Conservation (phyloP, 2,329 filamentous ascomycete species). For the Venturia carpophila region DNA sequence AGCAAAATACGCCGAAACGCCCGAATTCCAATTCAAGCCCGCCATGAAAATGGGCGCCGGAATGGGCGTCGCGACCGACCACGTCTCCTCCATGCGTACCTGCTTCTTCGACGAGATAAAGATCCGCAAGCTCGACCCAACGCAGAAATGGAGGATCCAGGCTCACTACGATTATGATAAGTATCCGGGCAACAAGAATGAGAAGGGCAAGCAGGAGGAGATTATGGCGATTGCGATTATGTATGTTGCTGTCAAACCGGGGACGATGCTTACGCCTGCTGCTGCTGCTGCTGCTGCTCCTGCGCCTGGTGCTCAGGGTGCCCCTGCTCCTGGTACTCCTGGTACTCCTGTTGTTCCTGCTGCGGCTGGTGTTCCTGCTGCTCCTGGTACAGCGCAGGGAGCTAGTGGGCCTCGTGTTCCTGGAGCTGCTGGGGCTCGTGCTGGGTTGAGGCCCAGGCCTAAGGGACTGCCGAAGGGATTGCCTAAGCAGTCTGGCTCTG, state of each 20-base stretch:
- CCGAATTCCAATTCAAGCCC: neutral
- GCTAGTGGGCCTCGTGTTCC: no score
- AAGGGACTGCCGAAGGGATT: neutral
- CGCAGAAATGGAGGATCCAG: constrained; percentile 15
- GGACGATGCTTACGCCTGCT: neutral
- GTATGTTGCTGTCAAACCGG: constrained; percentile 15
- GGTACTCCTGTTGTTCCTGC: no score
- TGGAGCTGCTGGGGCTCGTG: neutral
- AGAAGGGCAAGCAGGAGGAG: constrained; percentile 4
- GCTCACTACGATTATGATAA: constrained; percentile 17
- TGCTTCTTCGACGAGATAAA: constrained; percentile 6
- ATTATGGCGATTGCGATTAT: constrained; percentile 18
- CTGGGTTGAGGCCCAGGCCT: neutral
- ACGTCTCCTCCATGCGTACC: constrained; percentile 11
- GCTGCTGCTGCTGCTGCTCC: neutral
- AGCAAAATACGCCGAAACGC: constrained; percentile 8
- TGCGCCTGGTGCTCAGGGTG: neutral
- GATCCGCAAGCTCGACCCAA: neutral
- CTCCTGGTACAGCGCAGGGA: no score
- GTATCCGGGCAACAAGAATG: neutral
- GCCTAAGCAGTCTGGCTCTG: no score
- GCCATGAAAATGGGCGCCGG: constrained; percentile 9
- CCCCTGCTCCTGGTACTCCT: no score
- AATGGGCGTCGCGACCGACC: neutral
- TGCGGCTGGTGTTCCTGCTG: neutral